These are phyloP conservation scores for Candida hungchunana DNA, from an alignment of 805 yeast species.

Conservation along the genomic window DNA sequence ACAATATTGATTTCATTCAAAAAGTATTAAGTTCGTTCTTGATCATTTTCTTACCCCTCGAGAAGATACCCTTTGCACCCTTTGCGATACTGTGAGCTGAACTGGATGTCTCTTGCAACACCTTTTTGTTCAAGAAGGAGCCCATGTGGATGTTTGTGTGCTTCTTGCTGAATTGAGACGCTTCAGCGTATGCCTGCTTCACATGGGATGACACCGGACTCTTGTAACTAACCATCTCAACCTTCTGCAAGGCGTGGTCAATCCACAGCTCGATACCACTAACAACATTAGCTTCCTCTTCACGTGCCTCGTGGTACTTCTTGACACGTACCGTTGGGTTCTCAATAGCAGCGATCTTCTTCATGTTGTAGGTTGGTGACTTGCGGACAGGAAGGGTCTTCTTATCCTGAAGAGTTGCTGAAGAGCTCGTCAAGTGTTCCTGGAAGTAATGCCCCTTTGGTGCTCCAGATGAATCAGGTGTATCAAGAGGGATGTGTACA, in stretches of 20 bases:
- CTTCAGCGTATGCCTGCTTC: slow-evolving; percentile 61
- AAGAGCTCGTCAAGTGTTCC: slow-evolving; percentile 9
- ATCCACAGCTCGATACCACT: slow-evolving; percentile 61
- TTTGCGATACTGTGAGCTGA: slow-evolving; percentile 47
- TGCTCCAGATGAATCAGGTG: slow-evolving; percentile 10
- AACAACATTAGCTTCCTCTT: slow-evolving; percentile 40
- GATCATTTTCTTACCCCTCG: slow-evolving; percentile 51
- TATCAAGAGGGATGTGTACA: slow-evolving; percentile 22
- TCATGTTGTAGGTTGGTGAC: slow-evolving; percentile 32
- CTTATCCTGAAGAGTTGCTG: neutral
- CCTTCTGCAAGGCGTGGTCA: slow-evolving; percentile 29
- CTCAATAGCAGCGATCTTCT: slow-evolving; percentile 34
- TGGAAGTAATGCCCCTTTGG: slow-evolving; percentile 10
- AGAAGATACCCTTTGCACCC: slow-evolving; percentile 52
- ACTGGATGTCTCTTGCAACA: slow-evolving; percentile 47
- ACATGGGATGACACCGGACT: slow-evolving; percentile 38
- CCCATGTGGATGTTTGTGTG: slow-evolving; percentile 38
- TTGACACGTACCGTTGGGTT: slow-evolving; percentile 39
- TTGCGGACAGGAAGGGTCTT: slow-evolving; percentile 6
- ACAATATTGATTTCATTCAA: too few species aligned
- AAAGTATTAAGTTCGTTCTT: too few species aligned
- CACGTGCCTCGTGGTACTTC: slow-evolving; percentile 39
- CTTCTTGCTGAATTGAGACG: slow-evolving; percentile 28
- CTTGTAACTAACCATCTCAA: slow-evolving; percentile 27
- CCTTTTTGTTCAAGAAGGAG: slow-evolving; percentile 46